These are phyloP conservation scores for Suillus subluteus DNA, from an alignment of 768 basidiomycete species.

Conservation along the genomic window DNA sequence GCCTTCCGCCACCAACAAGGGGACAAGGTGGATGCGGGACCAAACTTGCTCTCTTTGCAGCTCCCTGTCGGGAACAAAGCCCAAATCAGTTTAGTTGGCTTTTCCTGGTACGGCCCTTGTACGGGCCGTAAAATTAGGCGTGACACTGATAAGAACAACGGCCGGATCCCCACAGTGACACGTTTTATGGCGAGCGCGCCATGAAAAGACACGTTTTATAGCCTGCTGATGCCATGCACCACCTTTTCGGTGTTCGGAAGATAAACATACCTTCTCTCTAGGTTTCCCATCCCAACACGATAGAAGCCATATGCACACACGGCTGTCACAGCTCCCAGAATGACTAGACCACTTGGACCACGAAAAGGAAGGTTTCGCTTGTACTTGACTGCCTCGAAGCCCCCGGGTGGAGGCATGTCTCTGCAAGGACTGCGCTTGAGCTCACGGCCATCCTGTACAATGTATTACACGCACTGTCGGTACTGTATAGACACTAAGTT, in stretches of 20 bases:
- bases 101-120: slow-evolving; percentile 46
- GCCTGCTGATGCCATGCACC: slow-evolving; percentile 53
- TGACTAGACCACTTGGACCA: slow-evolving; percentile 81
- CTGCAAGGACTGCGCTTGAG: slow-evolving; percentile 44
- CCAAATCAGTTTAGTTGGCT: slow-evolving; percentile 47
- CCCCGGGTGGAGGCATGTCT: slow-evolving; percentile 94
- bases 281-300: slow-evolving; percentile 85
- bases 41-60: slow-evolving; percentile 90
- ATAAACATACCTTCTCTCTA: slow-evolving; percentile 84
- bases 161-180: slow-evolving; percentile 54
- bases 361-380: slow-evolving; percentile 93
- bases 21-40: slow-evolving; percentile 94
- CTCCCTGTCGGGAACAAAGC: slow-evolving; percentile 67
- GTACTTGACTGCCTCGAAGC: slow-evolving; percentile 92
- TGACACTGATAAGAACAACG: slow-evolving; percentile 47
- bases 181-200: slow-evolving; percentile 72
- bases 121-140: slow-evolving; percentile 42
- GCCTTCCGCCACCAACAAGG: slow-evolving; percentile 88
- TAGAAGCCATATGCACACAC: slow-evolving; percentile 93
- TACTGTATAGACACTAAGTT: slow-evolving; percentile 30
- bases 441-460: slow-evolving; percentile 15
- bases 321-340: slow-evolving; percentile 85
- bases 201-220: slow-evolving; percentile 64
- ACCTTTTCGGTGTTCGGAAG: slow-evolving; percentile 25
- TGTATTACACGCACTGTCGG: slow-evolving; percentile 31